Evolutionary conservation across 1,139 yeast genomes (phyloP), one percentile per base, ranked within the genome.

Genomic region (Lodderomyces jiufengensis): DNA sequence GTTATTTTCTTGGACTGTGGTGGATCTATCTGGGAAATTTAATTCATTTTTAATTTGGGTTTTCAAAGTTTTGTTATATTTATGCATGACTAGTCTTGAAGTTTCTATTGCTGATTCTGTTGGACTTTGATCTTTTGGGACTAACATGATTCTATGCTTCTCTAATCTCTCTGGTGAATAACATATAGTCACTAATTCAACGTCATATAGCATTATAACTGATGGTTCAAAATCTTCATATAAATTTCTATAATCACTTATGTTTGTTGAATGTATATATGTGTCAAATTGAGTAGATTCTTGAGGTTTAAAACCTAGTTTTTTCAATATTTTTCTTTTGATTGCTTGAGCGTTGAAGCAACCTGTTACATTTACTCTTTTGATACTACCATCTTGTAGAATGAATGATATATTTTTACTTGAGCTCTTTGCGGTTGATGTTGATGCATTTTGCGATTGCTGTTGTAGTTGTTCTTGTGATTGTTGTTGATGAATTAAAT

Each of bases 301-400:
- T 44, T 58, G 62, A 41, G 53, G 55, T 41, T 70, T 42, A 61
- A 78, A 55, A 3, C 82, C 80, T 33, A 84, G 57, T 48, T 78
- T 76, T 48, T 78, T 76, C 42, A 87, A 61, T 2, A 85, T 80
- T 47, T 80, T 80, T 34, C 79, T 67, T 55, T 85, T 86, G 35
- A 87, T 84, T 9, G 88, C 78, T 38, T 78, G 84, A 1, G 95
- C 90, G 51, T 82, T 83, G 55, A 79, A 82, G 52, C 95, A 85
- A 1, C 90, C 95, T 9, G 80, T 76, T 1, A 87, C 82, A 49
- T 83, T 81, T 27, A 87, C 81, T 35, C 76, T 70, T 48, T 81
- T 81, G 5, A 80, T 70, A n/a, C 82, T 70, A 0, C 97, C 97
- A 55, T 80, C 84, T 36, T 79, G 83, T 14, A 80, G 66, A 28